Evolutionary conservation across 495 filamentous ascomycete species (phyloP).

Genomic region (Echria macrotheca): DNA sequence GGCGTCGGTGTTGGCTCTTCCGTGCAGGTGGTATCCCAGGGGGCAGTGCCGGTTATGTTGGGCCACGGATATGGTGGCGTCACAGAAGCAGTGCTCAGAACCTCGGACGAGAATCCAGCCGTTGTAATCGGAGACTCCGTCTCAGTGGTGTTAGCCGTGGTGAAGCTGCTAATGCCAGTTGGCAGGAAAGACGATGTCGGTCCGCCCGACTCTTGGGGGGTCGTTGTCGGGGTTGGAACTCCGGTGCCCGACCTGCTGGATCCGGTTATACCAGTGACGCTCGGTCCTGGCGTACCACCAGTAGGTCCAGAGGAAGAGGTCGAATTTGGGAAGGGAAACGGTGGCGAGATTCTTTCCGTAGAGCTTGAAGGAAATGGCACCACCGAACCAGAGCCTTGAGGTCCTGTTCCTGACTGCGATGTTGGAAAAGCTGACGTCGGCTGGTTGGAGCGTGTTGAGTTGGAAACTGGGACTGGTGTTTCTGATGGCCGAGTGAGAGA

Average conservation of each 20-base stretch:
- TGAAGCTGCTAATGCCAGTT: slow-evolving; percentile 7
- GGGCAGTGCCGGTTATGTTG: slow-evolving; percentile 2
- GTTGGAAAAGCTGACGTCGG: too few species aligned
- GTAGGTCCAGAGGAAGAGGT: slow-evolving; percentile 18
- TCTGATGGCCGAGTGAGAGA: neutral
- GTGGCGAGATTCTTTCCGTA: slow-evolving; percentile 15
- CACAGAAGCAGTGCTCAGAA: too few species aligned
- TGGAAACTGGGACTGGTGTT: slow-evolving; percentile 19
- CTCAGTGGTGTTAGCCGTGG: neutral
- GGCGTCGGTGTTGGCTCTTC: slow-evolving; percentile 6
- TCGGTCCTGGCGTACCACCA: too few species aligned
- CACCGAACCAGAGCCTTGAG: slow-evolving; percentile 2
- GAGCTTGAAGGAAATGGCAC: slow-evolving; percentile 3
- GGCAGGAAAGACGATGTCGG: neutral
- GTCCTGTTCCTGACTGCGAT: slow-evolving; percentile 8
- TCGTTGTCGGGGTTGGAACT: neutral
- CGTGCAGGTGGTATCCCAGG: slow-evolving; percentile 18
- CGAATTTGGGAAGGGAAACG: slow-evolving; percentile 25
- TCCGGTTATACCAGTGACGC: neutral
- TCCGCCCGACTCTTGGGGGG: neutral
- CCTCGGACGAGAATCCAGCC: neutral
- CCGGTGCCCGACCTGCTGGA: too few species aligned
- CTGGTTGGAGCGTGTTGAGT: neutral
- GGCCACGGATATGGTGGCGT: neutral
- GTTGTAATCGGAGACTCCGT: neutral